A percentile compares a stretch with the other conserved stretches of the same genome.
Evolutionary conservation across 2,329 filamentous ascomycete genomes (phyloP).

Genomic region (Trichoderma oligosporum): DNA sequence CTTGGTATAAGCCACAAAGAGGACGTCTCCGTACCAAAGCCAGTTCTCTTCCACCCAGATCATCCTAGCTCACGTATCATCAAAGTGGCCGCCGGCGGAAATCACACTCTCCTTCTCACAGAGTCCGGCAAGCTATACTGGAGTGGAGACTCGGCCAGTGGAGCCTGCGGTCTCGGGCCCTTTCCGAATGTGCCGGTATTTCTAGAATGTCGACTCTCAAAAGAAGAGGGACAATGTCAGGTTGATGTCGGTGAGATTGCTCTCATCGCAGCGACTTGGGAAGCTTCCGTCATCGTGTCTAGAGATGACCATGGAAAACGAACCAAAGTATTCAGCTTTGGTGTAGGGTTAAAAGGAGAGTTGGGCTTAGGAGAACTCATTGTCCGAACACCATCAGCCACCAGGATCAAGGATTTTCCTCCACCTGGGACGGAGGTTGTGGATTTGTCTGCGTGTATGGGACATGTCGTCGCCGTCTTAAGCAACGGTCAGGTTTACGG

Average conservation of each 20-base stretch:
- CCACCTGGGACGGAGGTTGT: conserved; percentile 55
- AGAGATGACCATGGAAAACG: conserved; percentile 41
- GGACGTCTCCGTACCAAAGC: conserved; percentile 65
- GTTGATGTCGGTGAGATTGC: conserved; percentile 33
- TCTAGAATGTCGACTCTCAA: conserved; percentile 36
- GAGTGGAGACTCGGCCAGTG: conserved; percentile 56
- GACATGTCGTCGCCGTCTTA: conserved; percentile 71
- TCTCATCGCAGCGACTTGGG: conserved; percentile 72
- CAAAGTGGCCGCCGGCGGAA: conserved; percentile 64
- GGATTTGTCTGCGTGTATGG: conserved; percentile 69
- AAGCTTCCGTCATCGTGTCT: conserved; percentile 61
- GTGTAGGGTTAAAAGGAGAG: conserved; percentile 67
- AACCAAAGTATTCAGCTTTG: conserved; percentile 58
- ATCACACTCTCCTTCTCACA: conserved; percentile 77
- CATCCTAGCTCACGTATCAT: conserved; percentile 36
- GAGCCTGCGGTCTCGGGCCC: conserved; percentile 50
- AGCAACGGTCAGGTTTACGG: conserved; percentile 75
- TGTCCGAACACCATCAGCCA: conserved; percentile 46
- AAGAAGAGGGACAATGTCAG: conserved; percentile 27
- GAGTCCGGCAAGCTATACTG: conserved; percentile 57
- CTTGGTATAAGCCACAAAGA: conserved; percentile 67
- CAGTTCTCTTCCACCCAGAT: conserved; percentile 52
- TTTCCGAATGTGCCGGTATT: conserved; percentile 37
- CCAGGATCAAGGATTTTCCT: conserved; percentile 59
- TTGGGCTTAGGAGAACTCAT: conserved; percentile 59